Conservation (phyloP, 768 basidiomycete genomes). For the Rhodosporidiobolus odoratus region DNA sequence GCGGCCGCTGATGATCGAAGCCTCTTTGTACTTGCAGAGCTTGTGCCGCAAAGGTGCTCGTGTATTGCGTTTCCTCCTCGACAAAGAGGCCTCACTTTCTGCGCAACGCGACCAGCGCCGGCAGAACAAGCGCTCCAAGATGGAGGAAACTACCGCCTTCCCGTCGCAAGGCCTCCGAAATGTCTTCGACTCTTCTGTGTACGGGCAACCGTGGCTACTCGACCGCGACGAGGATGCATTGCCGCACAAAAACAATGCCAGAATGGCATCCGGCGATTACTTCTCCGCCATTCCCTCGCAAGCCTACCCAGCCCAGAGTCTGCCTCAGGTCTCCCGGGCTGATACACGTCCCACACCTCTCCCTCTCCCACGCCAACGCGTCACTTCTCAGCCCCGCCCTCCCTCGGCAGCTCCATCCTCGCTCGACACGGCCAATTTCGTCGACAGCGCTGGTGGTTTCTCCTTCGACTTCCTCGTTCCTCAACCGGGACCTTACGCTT, state of each 20-base stretch:
- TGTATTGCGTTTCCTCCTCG: conserved; percentile 25
- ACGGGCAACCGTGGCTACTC: conserved; percentile 2
- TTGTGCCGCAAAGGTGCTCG: conserved; percentile 32
- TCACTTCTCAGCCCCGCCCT: not conserved
- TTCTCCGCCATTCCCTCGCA: not conserved
- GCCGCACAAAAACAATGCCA: not conserved
- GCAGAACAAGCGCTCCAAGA: conserved; percentile 3
- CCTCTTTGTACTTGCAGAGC: not conserved
- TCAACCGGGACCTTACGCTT: not conserved
- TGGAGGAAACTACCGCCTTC: conserved; percentile 5
- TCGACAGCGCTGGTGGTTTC: conserved; percentile 11
- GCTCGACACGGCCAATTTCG: not conserved
- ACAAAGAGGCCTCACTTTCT: conserved; percentile 17
- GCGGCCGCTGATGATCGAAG: not conserved
- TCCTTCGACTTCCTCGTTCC: conserved; percentile 22
- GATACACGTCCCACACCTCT: not conserved
- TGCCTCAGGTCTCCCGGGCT: not conserved
- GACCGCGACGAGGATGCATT: conserved; percentile 7
- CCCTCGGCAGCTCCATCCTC: not conserved
- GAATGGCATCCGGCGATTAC: not conserved
- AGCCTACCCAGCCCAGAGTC: not conserved
- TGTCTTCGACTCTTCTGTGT: not conserved
- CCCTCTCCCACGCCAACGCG: not conserved
- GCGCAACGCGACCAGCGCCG: conserved; percentile 21
- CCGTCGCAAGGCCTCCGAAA: conserved; percentile 12